phyloP scores from a whole-genome alignment of 2,329 filamentous ascomycete species.

The Zasmidium angulare region DNA sequence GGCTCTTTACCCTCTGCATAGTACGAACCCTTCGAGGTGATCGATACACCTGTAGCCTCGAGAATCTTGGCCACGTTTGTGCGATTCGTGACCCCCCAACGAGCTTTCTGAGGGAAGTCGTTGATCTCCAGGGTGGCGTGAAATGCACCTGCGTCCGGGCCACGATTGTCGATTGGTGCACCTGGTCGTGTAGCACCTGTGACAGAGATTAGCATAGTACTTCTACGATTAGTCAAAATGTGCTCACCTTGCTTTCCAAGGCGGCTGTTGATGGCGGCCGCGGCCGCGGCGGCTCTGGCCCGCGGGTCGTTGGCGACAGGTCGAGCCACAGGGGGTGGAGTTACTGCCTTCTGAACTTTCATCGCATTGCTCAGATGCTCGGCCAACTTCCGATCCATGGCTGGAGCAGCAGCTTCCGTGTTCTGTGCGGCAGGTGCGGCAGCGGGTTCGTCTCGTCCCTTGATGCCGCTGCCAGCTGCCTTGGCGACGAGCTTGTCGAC shows the following conservation, averaged over 20 bases:
- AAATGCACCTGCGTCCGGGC: slow-evolving; percentile 92
- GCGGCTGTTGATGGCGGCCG: slow-evolving; percentile 85
- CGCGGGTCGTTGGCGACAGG: slow-evolving; percentile 25
- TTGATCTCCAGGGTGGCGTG: slow-evolving; percentile 98
- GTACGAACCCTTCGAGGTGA: slow-evolving; percentile 94
- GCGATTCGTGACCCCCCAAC: slow-evolving; percentile 97
- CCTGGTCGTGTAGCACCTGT: slow-evolving; percentile 74
- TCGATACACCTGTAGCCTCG: slow-evolving; percentile 89
- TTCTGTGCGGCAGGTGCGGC: background rate
- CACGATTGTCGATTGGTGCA: slow-evolving; percentile 97
- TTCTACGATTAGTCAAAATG: background rate
- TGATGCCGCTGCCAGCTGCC: slow-evolving; percentile 57
- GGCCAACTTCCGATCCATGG: slow-evolving; percentile 26
- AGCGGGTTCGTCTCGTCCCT: slow-evolving; percentile 22
- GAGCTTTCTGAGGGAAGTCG: slow-evolving; percentile 96
- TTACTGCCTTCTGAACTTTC: slow-evolving; percentile 70
- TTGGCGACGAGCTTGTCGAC: slow-evolving; percentile 55
- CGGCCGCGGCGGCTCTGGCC: slow-evolving; percentile 72
- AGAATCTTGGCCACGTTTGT: slow-evolving; percentile 98
- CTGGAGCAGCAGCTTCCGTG: slow-evolving; percentile 1
- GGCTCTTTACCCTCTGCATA: slow-evolving; percentile 82
- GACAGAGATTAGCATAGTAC: background rate
- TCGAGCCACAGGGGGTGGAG: slow-evolving; percentile 40
- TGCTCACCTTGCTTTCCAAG: slow-evolving; percentile 73
- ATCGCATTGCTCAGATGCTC: slow-evolving; percentile 66